phyloP scores from a whole-genome alignment of 73 alveolate species.

The Tetrahymena malaccensis region DNA sequence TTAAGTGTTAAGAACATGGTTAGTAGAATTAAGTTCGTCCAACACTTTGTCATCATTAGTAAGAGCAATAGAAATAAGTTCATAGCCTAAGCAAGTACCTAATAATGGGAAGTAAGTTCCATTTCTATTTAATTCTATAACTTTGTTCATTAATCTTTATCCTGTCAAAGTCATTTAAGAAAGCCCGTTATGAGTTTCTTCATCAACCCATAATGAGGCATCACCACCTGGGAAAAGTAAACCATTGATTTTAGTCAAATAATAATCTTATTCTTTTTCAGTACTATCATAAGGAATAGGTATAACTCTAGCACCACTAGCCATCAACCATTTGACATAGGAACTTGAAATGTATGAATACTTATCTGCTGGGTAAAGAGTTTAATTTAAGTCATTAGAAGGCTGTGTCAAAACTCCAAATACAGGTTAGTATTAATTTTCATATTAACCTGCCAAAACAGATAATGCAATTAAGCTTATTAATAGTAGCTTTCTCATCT shows the following conservation, averaged over 20 bases:
- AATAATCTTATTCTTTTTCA: conserved; percentile 2
- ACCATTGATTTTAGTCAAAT: conserved; percentile 42
- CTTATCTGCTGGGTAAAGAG: background rate
- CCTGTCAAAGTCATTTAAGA: background rate
- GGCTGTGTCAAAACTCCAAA: conserved; percentile 24
- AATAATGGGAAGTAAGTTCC: conserved; percentile 49
- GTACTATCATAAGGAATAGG: conserved; percentile 43
- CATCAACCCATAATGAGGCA: background rate
- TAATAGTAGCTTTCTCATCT: background rate
- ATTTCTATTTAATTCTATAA: conserved; percentile 35
- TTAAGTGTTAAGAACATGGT: background rate
- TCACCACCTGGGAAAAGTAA: conserved; percentile 61
- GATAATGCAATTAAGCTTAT: background rate
- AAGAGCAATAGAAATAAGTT: conserved; percentile 19
- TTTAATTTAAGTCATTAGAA: background rate
- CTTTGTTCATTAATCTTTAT: conserved; percentile 25
- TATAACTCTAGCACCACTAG: conserved; percentile 63
- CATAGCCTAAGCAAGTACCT: conserved; percentile 60
- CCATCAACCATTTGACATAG: conserved; percentile 50
- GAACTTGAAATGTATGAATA: conserved; percentile 43
- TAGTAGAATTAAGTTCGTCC: background rate
- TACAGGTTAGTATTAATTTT: conserved; percentile 11
- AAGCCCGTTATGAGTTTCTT: background rate
- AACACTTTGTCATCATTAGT: conserved; percentile 8
- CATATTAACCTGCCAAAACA: background rate